Conservation (phyloP, 768 basidiomycete genomes). For the Pleurotus eryngii region DNA sequence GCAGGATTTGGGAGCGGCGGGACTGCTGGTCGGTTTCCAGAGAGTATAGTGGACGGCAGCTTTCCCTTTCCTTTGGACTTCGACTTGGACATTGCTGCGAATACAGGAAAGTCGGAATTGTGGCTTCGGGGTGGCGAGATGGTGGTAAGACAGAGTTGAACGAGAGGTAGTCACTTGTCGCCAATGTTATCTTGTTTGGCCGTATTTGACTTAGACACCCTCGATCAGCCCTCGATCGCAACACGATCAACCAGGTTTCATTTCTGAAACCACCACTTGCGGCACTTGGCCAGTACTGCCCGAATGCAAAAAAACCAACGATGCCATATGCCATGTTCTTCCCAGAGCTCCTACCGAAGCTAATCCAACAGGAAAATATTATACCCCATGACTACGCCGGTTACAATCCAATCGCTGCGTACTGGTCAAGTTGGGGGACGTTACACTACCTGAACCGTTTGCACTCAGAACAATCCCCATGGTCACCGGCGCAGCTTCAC, state of each 20-base stretch:
- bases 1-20: slow-evolving; percentile 49
- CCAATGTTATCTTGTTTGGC: background rate
- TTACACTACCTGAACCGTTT: background rate
- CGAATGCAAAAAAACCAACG: too few species aligned
- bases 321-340: too few species aligned
- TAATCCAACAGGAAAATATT: too few species aligned
- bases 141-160: background rate
- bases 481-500: slow-evolving; percentile 1
- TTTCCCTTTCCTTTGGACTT: slow-evolving; percentile 28
- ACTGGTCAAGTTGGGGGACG: too few species aligned
- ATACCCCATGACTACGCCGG: too few species aligned
- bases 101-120: background rate
- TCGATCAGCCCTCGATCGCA: background rate
- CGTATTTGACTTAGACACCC: background rate
- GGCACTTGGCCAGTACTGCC: background rate
- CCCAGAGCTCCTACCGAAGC: too few species aligned
- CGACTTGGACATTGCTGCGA: slow-evolving; percentile 1
- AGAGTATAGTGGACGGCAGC: slow-evolving; percentile 12
- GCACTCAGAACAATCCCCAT: background rate
- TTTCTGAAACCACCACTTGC: background rate
- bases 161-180: background rate
- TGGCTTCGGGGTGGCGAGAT: background rate
- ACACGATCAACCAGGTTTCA: background rate
- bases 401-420: too few species aligned
- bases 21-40: slow-evolving; percentile 9